Evolutionary conservation across 345 rosid species (phyloP), one percentile per base, ranked within the genome.

Genomic region (Alliaria petiolata): DNA sequence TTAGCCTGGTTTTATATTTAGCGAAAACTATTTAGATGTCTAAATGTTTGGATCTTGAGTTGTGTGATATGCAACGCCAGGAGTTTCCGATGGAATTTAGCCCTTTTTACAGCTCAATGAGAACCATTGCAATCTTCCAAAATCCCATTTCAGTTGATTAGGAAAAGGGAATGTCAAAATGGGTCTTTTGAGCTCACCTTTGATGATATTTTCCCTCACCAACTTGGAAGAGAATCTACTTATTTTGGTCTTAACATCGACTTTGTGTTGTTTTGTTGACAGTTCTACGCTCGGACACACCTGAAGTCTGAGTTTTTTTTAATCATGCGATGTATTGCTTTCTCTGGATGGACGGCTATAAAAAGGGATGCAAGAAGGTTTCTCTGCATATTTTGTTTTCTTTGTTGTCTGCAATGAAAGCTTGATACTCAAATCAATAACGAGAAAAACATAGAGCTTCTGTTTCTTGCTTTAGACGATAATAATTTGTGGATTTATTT

Each of bases 271-370:
- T 28, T 28, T 28, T n/a, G 31, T 28, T 28, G n/a, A 50, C 78
- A 75, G 74, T 67, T 44, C 12, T 67, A 12, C 73, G 74, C 19
- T 75, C 74, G 11, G 68, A 60, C 68, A 14, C 54, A 17, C 56
- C 73, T 67, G 17, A 75, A 60, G 63, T 67, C 25, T 74, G 33
- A 74, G 35, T 4, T 2, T 10, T 34, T n/a, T 45, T 2, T 10
- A 3, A 64, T 38, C 42, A 56, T 47, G 16, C 49, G 14, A 45
- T 57, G 9, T 57, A 25, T 36, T 65, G 40, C 71, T 47, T n/a
- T 30, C 59, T 35, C 6, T 12, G 9, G 50, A 13, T 63, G 10
- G 4, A 34, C 47, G 42, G 6, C n/a, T n/a, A 54, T 19, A 49
- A 40, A 45, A 49, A 40, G 53, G 14, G 43, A 40, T 33, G 22